Conservation (phyloP, 306 rosid species). For the Cucurbita ficifolia region DNA sequence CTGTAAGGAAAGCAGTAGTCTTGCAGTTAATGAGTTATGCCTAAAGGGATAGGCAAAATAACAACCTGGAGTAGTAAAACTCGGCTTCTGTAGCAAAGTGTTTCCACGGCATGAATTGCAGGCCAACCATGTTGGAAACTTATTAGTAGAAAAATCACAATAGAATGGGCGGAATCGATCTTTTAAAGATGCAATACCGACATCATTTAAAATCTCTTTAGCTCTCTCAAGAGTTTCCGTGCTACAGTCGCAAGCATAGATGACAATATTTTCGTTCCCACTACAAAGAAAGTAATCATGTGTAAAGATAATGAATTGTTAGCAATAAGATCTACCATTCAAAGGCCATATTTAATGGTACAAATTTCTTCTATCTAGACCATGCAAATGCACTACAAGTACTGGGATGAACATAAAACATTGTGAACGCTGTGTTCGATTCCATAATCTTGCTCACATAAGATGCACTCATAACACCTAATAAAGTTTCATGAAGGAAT, state of each 20-base stretch:
- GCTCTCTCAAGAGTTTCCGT: constrained; percentile 51
- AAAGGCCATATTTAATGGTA: not conserved
- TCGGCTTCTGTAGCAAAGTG: constrained; percentile 10
- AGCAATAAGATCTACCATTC: not conserved
- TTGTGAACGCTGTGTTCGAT: not conserved
- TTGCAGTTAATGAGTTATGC: not conserved
- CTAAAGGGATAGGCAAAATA: constrained; percentile 6
- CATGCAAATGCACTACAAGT: not conserved
- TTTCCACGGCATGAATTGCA: constrained; percentile 37
- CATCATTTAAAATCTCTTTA: constrained; percentile 33
- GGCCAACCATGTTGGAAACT: constrained; percentile 62
- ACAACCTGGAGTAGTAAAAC: constrained; percentile 33
- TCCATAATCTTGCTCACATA: not conserved
- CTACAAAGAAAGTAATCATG: constrained; percentile 24
- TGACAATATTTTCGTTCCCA: constrained; percentile 40
- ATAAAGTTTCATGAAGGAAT: not conserved
- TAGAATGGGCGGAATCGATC: constrained; percentile 52
- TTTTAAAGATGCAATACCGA: constrained; percentile 10
- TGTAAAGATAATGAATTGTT: not conserved
- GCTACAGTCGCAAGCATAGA: constrained; percentile 89
- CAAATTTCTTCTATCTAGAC: not conserved
- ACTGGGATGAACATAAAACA: not conserved
- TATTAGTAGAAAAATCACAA: constrained; percentile 48
- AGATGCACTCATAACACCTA: not conserved
- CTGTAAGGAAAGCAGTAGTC: not conserved